phyloP scores from a whole-genome alignment of 2,329 filamentous ascomycete species.

The Verticillium tricorpus region DNA sequence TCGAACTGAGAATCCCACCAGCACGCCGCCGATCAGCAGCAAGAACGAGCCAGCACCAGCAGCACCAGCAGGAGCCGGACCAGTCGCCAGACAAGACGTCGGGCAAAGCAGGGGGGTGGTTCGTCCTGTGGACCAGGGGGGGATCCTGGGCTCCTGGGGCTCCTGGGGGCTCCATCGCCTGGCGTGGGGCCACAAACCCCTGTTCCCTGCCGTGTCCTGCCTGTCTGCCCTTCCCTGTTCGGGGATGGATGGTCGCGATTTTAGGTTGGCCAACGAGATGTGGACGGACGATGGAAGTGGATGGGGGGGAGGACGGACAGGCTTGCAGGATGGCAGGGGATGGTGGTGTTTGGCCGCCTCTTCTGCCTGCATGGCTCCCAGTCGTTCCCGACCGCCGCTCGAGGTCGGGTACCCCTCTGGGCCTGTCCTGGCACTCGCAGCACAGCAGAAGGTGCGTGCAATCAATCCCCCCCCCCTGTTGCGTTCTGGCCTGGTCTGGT shows the following conservation, averaged over 20 bases:
- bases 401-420: neutral
- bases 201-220: neutral
- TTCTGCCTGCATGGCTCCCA: neutral
- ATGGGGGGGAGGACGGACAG: neutral
- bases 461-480: neutral
- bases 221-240: neutral
- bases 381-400: neutral
- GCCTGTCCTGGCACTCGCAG: neutral
- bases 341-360: neutral
- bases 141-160: neutral
- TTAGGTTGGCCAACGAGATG: slow-evolving; percentile 4
- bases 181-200: neutral
- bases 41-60: neutral
- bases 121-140: neutral
- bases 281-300: neutral
- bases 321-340: neutral
- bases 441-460: neutral
- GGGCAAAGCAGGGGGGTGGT: neutral
- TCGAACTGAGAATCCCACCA: neutral
- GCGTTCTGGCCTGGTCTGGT: neutral
- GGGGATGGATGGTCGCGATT: neutral
- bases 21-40: too few relatives aligned
- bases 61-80: neutral
- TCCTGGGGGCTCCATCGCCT: neutral
- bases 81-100: neutral